These are phyloP conservation scores for Turnera subulata DNA, from an alignment of 345 rosid species.

Conservation along the genomic window DNA sequence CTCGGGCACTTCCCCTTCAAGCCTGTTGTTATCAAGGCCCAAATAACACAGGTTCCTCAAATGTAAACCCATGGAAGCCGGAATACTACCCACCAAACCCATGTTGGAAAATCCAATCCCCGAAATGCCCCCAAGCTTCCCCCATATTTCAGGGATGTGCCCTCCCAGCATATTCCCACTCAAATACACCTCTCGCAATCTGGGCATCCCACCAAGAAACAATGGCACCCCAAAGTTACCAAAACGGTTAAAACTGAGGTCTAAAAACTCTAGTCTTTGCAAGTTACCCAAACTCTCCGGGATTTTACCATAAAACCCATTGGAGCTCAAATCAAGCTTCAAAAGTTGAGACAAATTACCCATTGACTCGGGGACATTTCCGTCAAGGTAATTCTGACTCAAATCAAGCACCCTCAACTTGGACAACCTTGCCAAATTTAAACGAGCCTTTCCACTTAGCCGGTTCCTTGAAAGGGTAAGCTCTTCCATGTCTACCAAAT, in stretches of 20 bases:
- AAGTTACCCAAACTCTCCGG: slow-evolving; percentile 38
- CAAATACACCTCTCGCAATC: slow-evolving; percentile 42
- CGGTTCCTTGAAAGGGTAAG: slow-evolving; percentile 52
- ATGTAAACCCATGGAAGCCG: slow-evolving; percentile 47
- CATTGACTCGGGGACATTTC: slow-evolving; percentile 38
- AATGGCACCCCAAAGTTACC: slow-evolving; percentile 52
- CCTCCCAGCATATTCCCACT: slow-evolving; percentile 69
- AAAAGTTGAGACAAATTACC: slow-evolving; percentile 44
- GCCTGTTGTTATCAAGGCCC: slow-evolving; percentile 56
- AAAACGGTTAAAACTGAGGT: slow-evolving; percentile 53
- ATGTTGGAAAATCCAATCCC: slow-evolving; percentile 55
- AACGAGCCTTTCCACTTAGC: slow-evolving; percentile 38
- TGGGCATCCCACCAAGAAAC: slow-evolving; percentile 38
- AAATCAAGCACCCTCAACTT: slow-evolving; percentile 46
- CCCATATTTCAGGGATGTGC: slow-evolving; percentile 57
- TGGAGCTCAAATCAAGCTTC: slow-evolving; percentile 61
- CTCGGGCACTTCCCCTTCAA: slow-evolving; percentile 48
- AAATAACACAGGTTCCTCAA: slow-evolving; percentile 39
- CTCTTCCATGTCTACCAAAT: slow-evolving; percentile 45
- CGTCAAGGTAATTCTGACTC: slow-evolving; percentile 43
- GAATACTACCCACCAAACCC: slow-evolving; percentile 51
- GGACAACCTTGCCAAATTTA: slow-evolving; percentile 28
- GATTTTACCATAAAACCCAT: slow-evolving; percentile 42
- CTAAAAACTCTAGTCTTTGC: slow-evolving; percentile 45
- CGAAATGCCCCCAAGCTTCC: slow-evolving; percentile 36